Evolutionary conservation across 371 early-diverging fungal species (phyloP).

Genomic region (Gilbertella persicaria): DNA sequence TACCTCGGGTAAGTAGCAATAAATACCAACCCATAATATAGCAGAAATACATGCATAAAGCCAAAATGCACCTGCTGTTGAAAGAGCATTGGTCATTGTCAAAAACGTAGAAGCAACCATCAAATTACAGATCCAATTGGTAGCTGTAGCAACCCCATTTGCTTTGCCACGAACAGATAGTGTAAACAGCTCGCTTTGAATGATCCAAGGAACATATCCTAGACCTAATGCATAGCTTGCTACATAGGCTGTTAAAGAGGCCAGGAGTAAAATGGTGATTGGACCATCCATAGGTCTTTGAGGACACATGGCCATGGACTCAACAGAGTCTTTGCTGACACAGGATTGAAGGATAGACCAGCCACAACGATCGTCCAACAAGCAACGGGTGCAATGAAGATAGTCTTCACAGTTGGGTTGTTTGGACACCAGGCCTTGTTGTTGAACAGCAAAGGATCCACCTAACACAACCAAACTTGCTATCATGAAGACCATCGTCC

Average conservation of each 20-base stretch:
- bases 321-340: no score
- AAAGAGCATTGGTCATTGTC: constrained; percentile 51
- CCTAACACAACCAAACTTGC: constrained; percentile 51
- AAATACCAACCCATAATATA: constrained; percentile 56
- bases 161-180: constrained; percentile 59
- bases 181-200: constrained; percentile 64
- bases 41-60: constrained; percentile 54
- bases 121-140: constrained; percentile 62
- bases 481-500: constrained; percentile 57
- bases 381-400: constrained; percentile 61
- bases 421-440: constrained; percentile 50
- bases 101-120: constrained; percentile 56
- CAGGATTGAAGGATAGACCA: constrained; percentile 20
- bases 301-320: constrained; percentile 30
- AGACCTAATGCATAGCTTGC: constrained; percentile 64
- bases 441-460: constrained; percentile 51
- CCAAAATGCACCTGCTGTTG: constrained; percentile 61
- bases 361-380: constrained; percentile 61
- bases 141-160: constrained; percentile 60
- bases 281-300: constrained; percentile 17
- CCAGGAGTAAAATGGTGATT: constrained; percentile 20
- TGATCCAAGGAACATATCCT: constrained; percentile 59
- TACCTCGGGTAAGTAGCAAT: constrained; percentile 51
- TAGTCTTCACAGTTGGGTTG: constrained; percentile 52
- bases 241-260: constrained; percentile 51